Percentiles rank a stretch among this genome's conserved stretches.
phyloP scores from a whole-genome alignment of 2,329 filamentous ascomycete species.

The Botrytis deweyae region DNA sequence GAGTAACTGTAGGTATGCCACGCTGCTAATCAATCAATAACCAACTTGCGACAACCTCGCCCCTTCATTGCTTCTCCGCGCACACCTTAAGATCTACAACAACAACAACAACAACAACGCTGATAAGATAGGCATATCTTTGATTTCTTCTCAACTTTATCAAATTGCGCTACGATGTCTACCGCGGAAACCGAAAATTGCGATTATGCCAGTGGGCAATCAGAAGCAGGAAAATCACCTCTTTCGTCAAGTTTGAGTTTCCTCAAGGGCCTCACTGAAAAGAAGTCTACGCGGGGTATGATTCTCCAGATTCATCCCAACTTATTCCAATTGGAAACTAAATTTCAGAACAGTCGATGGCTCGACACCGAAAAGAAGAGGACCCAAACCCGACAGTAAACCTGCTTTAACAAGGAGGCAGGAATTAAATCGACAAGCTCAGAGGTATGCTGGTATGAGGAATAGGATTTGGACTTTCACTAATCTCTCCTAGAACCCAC shows the following conservation, averaged over 20 bases:
- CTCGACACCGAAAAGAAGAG: conserved; percentile 81
- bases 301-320: conserved; percentile 5
- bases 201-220: conserved; percentile 38
- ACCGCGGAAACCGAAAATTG: conserved; percentile 33
- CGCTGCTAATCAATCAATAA: neutral
- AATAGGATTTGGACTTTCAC: conserved; percentile 9
- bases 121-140: conserved; percentile 12
- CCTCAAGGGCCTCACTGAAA: conserved; percentile 67
- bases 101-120: neutral
- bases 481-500: conserved; percentile 68
- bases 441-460: conserved; percentile 62
- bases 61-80: conserved; percentile 7
- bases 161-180: conserved; percentile 30
- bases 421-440: conserved; percentile 92
- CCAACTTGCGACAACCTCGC: neutral
- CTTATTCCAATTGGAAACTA: conserved; percentile 5
- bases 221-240: conserved; percentile 38
- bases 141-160: neutral
- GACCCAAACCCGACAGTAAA: conserved; percentile 95
- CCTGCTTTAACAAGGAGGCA: conserved; percentile 89
- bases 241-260: conserved; percentile 55
- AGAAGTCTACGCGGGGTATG: conserved; percentile 74
- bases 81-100: neutral
- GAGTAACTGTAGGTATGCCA: neutral
- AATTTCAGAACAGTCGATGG: conserved; percentile 58